Base-by-base conservation (phyloP, 805 yeast species). In the Teunomyces stri region DNA sequence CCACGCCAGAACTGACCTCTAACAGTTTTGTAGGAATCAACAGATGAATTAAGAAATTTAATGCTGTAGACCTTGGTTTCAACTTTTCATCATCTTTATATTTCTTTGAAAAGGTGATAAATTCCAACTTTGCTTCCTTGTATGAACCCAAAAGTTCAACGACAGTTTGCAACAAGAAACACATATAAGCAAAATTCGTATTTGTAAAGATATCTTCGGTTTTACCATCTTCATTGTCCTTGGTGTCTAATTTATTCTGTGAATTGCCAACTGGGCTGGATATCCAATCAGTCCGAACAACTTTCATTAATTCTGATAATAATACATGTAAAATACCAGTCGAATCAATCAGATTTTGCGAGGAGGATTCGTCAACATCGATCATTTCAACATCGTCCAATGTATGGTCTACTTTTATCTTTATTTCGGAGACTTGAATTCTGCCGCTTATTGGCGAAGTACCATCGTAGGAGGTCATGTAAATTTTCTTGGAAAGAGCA, bases 61-160 rank as follows among this genome's bases (percentile, higher is more conserved):
- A 64, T 1, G 92, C 84, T 0, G 95, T 85, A 0, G 89, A 74
- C 25, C 92, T 75, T 2, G 96, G 95, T 57, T 84, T 88, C 12
- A 75, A 68, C 2, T 68, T 58, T 11, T 69, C 79, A 1, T 51
- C 48, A 30, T 46, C 58, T 44, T 57, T 46, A 50, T 49, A 61
- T 60, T 83, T 82, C 70, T 83, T 85, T 1, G 92, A 82, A 55
- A 80, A 91, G 0, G 92, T 83, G 47, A 90, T 68, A 57, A 91
- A 86, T 56, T 90, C 96, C 43, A 87, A 75, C 61, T 91, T 91
- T 43, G 90, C 80, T 51, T 83, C 84, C 51, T 84, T 85, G 61
- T 90, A 91, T 1, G 96, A 87, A 1, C 84, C 79, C 6, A 91
- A 64, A 6, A 89, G 66, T 54, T 91, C 97, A 0, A 83, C 76